Conservation (phyloP, 768 basidiomycete genomes). For the Auricularia cornea region DNA sequence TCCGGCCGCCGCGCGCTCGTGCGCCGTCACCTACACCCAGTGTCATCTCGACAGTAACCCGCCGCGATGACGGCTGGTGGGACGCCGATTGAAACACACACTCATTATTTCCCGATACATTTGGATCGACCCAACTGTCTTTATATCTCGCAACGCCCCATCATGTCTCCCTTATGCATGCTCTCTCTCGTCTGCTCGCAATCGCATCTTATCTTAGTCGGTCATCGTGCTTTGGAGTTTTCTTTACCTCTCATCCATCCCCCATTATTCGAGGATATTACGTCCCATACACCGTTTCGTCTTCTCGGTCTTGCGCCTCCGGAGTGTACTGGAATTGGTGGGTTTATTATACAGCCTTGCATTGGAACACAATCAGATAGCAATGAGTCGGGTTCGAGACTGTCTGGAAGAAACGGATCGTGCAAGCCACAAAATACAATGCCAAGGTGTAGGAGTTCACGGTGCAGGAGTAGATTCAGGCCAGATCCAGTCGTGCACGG, state of each 20-base stretch:
- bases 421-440: background rate
- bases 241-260: background rate
- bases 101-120: background rate
- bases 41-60: constrained; percentile 13
- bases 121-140: background rate
- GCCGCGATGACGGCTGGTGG: constrained; percentile 16
- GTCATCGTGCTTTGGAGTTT: background rate
- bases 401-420: background rate
- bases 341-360: background rate
- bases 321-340: background rate
- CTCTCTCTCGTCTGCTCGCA: background rate
- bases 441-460: background rate
- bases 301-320: background rate
- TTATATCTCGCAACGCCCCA: background rate
- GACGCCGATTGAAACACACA: background rate
- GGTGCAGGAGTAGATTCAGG: constrained; percentile 15
- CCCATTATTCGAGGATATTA: background rate
- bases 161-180: background rate
- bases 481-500: constrained; percentile 79
- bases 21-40: constrained; percentile 13
- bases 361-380: background rate
- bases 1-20: background rate
- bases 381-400: background rate
- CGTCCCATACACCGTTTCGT: background rate
- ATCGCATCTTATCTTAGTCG: background rate